Evolutionary conservation across 139 green algal genomes (phyloP), one percentile per base, ranked within the genome.

Genomic region (Picochlorum sp.): DNA sequence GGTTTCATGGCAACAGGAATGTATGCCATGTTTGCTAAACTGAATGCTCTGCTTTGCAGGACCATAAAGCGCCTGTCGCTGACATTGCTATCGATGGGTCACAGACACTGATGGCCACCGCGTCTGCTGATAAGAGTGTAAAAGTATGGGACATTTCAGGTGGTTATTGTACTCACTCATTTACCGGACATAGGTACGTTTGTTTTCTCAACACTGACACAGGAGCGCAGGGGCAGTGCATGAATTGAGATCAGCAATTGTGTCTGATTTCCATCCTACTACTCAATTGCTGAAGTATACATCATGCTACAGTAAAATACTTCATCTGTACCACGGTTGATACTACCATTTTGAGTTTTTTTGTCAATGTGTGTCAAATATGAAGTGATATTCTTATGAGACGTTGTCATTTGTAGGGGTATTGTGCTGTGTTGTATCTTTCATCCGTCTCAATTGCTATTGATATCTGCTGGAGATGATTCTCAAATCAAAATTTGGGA

Each of bases 121-220:
- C 62, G 7, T 77, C 70, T 24, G 85, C 90, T 7, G 91, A 95
- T 75, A 68, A 79, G 6, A 74, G 51, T 8, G 79, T 88, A 45
- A 78, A 85, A 24, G 84, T 95, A 31, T 91, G 81, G 73, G 86
- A 95, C 63, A 63, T 85, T 34, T 69, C 85, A 2, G 80, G 76
- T 34, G 83, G 83, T 26, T 96, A 81, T 72, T 92, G 86, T 79
- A 98, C 92, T 16, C 92, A 98, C 69, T 67, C 73, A 20, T 95
- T 98, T 66, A 64, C 58, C 6, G 86, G 84, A 4, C 89, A 96
- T 78, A 82, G 74, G 82, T 85, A 47, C 66, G 63, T 1, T 13
- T 3, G 24, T 21, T 26, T 57, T 34, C 15, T 31, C 18, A 50
- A 11, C 41, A 4, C 0, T 54, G 9, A 63, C 41, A 61, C 2